phyloP scores from a whole-genome alignment of 768 basidiomycete genomes.

The Suillus spraguei region DNA sequence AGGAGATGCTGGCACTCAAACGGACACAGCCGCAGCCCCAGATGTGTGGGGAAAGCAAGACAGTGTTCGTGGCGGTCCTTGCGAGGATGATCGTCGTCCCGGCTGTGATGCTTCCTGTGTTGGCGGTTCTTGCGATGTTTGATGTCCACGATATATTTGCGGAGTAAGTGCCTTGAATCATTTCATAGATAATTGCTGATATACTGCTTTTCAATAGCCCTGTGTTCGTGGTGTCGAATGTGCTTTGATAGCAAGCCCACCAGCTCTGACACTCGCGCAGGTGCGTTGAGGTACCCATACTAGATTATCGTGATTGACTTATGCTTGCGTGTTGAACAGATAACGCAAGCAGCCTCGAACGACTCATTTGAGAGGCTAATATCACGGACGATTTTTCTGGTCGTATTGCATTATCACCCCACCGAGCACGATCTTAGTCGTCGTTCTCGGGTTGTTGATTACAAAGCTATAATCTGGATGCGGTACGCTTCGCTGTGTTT shows the following conservation, averaged over 20 bases:
- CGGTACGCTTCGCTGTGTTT: not conserved
- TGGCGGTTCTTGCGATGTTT: conserved; percentile 62
- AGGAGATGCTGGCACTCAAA: conserved; percentile 44
- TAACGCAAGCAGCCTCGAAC: conserved; percentile 79
- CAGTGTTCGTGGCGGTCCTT: conserved; percentile 80
- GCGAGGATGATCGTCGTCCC: conserved; percentile 90
- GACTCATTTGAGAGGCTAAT: conserved; percentile 92
- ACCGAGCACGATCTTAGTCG: conserved; percentile 75
- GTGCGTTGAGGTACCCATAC: conserved; percentile 31
- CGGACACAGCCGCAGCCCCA: not conserved
- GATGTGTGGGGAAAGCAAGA: conserved; percentile 74
- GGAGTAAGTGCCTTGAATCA: conserved; percentile 56
- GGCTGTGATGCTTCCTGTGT: conserved; percentile 71
- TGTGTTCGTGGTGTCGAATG: conserved; percentile 83
- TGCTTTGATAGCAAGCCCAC: conserved; percentile 84
- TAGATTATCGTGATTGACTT: conserved; percentile 9
- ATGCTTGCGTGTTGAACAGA: conserved; percentile 40
- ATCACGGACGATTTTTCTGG: conserved; percentile 91
- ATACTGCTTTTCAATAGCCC: conserved; percentile 50
- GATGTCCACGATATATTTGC: conserved; percentile 66
- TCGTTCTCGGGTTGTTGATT: conserved; percentile 71
- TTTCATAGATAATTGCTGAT: conserved; percentile 8
- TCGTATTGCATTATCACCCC: conserved; percentile 89
- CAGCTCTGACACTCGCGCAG: conserved; percentile 72
- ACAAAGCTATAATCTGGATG: conserved; percentile 47